These are phyloP conservation scores for Alternaria postmessia DNA, from an alignment of 2,329 filamentous ascomycete species.

Conservation along the genomic window DNA sequence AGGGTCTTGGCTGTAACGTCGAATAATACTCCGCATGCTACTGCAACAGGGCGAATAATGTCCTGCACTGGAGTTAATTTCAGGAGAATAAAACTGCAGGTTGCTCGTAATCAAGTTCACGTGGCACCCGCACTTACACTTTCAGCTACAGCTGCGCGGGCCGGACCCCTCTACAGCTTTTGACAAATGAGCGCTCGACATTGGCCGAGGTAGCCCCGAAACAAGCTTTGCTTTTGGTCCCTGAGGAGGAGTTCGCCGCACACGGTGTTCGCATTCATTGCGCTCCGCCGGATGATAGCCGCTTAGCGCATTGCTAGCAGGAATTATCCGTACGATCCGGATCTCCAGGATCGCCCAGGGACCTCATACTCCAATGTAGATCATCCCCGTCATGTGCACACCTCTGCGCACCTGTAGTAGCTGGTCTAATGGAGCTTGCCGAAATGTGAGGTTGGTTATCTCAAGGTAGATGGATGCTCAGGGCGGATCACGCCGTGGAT, in stretches of 20 bases:
- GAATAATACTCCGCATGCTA: conserved; percentile 3
- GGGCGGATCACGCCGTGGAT: conserved; percentile 4
- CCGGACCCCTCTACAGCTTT: conserved; percentile 21
- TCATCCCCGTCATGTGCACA: conserved; percentile 14
- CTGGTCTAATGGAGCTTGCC: conserved; percentile 8
- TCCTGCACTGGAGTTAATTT: conserved; percentile 1
- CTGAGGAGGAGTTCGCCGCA: conserved; percentile 10
- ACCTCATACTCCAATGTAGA: conserved; percentile 11
- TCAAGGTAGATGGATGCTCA: conserved; percentile 8
- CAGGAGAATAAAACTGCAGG: conserved; percentile 15
- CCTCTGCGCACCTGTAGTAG: background rate
- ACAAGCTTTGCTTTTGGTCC: conserved; percentile 6
- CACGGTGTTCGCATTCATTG: conserved; percentile 6
- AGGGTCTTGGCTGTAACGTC: background rate
- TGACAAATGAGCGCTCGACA: conserved; percentile 14
- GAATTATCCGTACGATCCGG: conserved; percentile 14
- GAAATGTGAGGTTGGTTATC: conserved; percentile 1
- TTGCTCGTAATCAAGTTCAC: conserved; percentile 4
- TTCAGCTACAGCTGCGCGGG: conserved; percentile 29
- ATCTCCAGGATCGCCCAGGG: conserved; percentile 19
- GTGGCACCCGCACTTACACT: conserved; percentile 17
- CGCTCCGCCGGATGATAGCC: conserved; percentile 10
- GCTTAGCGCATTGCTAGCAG: conserved; percentile 12
- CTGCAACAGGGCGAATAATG: background rate
- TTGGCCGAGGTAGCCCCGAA: conserved; percentile 12